Percentiles rank a stretch among this genome's conserved stretches.
These are phyloP conservation scores for Hypocrella siamensis DNA, from an alignment of 2,329 filamentous ascomycete genomes.

Conservation along the genomic window DNA sequence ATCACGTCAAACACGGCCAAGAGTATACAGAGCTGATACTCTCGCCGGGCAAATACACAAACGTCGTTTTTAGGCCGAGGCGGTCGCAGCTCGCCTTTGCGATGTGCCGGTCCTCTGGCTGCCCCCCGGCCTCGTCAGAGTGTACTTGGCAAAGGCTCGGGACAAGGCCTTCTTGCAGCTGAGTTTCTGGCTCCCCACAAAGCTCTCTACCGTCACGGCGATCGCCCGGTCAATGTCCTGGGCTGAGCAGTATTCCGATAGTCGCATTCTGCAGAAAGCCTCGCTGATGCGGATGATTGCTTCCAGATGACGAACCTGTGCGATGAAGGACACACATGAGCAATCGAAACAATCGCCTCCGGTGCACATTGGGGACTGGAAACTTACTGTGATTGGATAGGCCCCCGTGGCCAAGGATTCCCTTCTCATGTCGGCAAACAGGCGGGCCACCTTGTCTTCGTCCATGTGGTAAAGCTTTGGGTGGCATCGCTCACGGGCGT, in stretches of 20 bases:
- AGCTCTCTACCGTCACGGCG: slow-evolving; percentile 89
- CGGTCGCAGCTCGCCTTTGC: slow-evolving; percentile 1
- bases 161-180: slow-evolving; percentile 94
- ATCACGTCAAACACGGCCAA: no score
- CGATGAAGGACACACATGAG: no score
- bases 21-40: no score
- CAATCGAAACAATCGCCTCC: no score
- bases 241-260: slow-evolving; percentile 86
- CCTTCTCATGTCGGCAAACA: slow-evolving; percentile 92
- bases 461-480: slow-evolving; percentile 97
- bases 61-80: not conserved
- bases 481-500: slow-evolving; percentile 73
- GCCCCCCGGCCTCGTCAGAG: slow-evolving; percentile 22
- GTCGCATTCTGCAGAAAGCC: slow-evolving; percentile 90
- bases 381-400: slow-evolving; percentile 88
- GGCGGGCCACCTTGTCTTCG: slow-evolving; percentile 83
- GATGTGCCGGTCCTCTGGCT: not conserved
- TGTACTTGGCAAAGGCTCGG: slow-evolving; percentile 92
- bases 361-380: no score
- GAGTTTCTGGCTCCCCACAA: slow-evolving; percentile 91
- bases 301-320: slow-evolving; percentile 85
- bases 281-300: slow-evolving; percentile 94
- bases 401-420: slow-evolving; percentile 88
- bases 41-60: no score
- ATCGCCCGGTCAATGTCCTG: slow-evolving; percentile 95